These are phyloP conservation scores for Penicillium canescens DNA, from an alignment of 495 filamentous ascomycete species.

Conservation along the genomic window DNA sequence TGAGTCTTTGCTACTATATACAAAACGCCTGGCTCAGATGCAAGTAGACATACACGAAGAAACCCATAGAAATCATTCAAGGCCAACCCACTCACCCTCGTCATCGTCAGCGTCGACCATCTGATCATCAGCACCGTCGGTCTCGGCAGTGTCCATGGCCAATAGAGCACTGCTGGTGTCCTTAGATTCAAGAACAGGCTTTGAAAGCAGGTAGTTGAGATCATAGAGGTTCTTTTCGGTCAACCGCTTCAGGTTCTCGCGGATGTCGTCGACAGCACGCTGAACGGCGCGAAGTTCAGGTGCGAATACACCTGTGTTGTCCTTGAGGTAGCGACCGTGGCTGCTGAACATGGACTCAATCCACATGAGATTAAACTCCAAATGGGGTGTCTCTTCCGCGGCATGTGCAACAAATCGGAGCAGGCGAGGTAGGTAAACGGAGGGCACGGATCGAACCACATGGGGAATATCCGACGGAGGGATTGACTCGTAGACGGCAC, in stretches of 20 bases:
- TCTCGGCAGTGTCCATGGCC: constrained; percentile 28
- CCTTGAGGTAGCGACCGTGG: constrained; percentile 81
- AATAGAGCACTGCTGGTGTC: constrained; percentile 27
- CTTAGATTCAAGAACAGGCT: constrained; percentile 39
- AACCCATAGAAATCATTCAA: constrained; percentile 35
- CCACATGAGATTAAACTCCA: constrained; percentile 94
- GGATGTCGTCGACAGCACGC: constrained; percentile 73
- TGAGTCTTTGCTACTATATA: constrained; percentile 22
- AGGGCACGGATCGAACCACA: constrained; percentile 76
- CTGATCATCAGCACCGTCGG: constrained; percentile 29
- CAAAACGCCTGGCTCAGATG: constrained; percentile 48
- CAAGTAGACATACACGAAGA: constrained; percentile 33
- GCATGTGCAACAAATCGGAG: constrained; percentile 83
- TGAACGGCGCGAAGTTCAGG: constrained; percentile 79
- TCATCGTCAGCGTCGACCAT: constrained; percentile 36
- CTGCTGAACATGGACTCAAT: constrained; percentile 78
- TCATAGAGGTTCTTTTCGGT: constrained; percentile 85
- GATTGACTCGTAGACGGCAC: constrained; percentile 80
- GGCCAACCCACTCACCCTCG: constrained; percentile 43
- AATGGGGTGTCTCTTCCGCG: constrained; percentile 85
- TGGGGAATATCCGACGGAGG: constrained; percentile 74
- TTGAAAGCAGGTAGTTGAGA: constrained; percentile 74
- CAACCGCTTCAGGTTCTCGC: constrained; percentile 68
- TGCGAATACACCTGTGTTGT: constrained; percentile 72
- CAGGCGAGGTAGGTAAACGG: constrained; percentile 80